These are phyloP conservation scores for Penicillium turbatum DNA, from an alignment of 495 filamentous ascomycete genomes.

Conservation along the genomic window DNA sequence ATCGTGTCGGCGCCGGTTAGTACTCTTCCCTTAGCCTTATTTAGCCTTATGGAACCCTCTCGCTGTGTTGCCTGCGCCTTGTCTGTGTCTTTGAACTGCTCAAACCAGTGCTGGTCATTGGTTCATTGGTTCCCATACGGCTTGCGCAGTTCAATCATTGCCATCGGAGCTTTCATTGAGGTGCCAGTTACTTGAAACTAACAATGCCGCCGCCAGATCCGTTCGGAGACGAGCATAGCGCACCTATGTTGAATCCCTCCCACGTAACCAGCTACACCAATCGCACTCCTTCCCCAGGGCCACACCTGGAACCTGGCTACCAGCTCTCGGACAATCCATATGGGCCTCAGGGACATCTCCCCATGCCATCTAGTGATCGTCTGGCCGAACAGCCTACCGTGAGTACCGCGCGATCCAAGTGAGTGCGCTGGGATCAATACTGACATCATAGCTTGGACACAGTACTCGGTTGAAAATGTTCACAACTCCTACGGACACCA, in stretches of 20 bases:
- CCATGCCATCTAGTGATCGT: slow-evolving; percentile 69
- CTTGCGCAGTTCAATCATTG: neutral
- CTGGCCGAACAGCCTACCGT: slow-evolving; percentile 70
- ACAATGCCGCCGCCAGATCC: slow-evolving; percentile 32
- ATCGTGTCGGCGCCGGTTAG: slow-evolving; percentile 67
- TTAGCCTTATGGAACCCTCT: slow-evolving; percentile 10
- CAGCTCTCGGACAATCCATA: slow-evolving; percentile 69
- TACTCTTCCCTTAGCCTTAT: slow-evolving; percentile 24
- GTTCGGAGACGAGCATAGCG: slow-evolving; percentile 56
- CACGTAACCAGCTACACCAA: slow-evolving; percentile 44
- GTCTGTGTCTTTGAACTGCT: slow-evolving; percentile 10
- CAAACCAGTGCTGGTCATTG: slow-evolving; percentile 19
- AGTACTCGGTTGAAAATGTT: slow-evolving; percentile 79
- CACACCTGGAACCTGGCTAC: slow-evolving; percentile 57
- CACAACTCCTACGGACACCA: slow-evolving; percentile 66
- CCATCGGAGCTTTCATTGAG: slow-evolving; percentile 7
- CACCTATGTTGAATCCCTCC: slow-evolving; percentile 48
- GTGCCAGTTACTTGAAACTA: slow-evolving; percentile 8
- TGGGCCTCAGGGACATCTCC: slow-evolving; percentile 48
- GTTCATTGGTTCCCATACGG: slow-evolving; percentile 11
- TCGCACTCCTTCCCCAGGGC: slow-evolving; percentile 51
- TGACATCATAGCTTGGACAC: slow-evolving; percentile 8
- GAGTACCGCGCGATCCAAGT: slow-evolving; percentile 29
- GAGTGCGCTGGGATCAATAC: neutral
- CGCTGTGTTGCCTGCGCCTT: slow-evolving; percentile 17